These are phyloP conservation scores for Hymenoscyphus repandus DNA, from an alignment of 2,329 filamentous ascomycete species.

Conservation along the genomic window DNA sequence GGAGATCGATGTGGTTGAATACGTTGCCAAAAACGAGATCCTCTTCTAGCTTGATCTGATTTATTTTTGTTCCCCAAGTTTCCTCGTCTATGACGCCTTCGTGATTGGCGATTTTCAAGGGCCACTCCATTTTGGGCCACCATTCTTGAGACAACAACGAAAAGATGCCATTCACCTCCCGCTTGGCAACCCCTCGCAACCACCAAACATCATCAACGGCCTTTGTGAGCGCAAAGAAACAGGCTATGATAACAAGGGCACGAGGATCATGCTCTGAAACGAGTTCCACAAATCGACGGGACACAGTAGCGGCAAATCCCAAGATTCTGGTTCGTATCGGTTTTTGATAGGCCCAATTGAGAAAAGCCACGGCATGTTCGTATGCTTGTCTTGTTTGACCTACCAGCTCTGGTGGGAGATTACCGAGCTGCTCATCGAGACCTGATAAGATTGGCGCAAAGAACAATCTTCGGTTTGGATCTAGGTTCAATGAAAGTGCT, in stretches of 20 bases:
- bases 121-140: conserved; percentile 31
- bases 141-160: conserved; percentile 25
- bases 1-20: conserved; percentile 23
- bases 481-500: conserved; percentile 54
- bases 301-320: conserved; percentile 60
- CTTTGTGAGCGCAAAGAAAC: conserved; percentile 29
- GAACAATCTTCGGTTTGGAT: conserved; percentile 48
- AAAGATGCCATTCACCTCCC: conserved; percentile 55
- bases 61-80: conserved; percentile 23
- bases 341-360: conserved; percentile 61
- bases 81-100: conserved; percentile 27
- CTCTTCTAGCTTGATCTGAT: conserved; percentile 10
- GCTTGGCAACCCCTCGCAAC: conserved; percentile 60
- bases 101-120: conserved; percentile 25
- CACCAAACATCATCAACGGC: conserved; percentile 49
- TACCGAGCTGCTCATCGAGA: conserved; percentile 49
- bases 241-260: conserved; percentile 26
- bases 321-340: conserved; percentile 54
- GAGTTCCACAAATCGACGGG: conserved; percentile 53
- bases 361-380: conserved; percentile 57
- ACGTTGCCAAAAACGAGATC: conserved; percentile 10
- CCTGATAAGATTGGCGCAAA: conserved; percentile 56
- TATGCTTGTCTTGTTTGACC: conserved; percentile 48
- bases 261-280: conserved; percentile 49
- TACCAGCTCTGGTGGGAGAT: conserved; percentile 18